phyloP scores from a whole-genome alignment of 208 protist species.

The Trypanosoma avium region DNA sequence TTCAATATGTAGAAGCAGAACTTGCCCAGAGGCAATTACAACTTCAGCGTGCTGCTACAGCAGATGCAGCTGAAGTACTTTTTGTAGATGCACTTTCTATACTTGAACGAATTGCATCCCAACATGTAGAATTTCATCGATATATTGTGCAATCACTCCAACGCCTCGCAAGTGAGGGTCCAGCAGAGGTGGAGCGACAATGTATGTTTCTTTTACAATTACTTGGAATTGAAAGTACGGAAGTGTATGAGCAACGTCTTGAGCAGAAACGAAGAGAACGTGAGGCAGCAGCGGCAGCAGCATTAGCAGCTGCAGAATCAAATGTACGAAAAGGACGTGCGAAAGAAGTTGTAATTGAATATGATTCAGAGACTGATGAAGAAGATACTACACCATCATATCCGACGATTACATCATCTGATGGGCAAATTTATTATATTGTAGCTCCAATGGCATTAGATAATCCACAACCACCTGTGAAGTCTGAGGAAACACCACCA shows the following conservation, averaged over 20 bases:
- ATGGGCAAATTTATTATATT: conserved; percentile 40
- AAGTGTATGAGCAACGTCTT: conserved; percentile 28
- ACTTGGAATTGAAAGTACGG: conserved; percentile 40
- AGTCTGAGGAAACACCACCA: not conserved
- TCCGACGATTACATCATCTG: conserved; percentile 27
- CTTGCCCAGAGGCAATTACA: conserved; percentile 32
- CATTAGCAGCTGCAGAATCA: conserved; percentile 6
- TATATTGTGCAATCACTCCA: conserved; percentile 37
- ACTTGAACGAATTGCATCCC: conserved; percentile 57
- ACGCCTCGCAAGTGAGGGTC: conserved; percentile 20
- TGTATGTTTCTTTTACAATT: conserved; percentile 28
- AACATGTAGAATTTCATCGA: conserved; percentile 59
- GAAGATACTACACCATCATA: conserved; percentile 13
- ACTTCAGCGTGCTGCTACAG: conserved; percentile 49
- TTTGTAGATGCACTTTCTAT: conserved; percentile 57
- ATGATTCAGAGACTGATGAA: conserved; percentile 2
- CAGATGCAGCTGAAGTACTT: conserved; percentile 46
- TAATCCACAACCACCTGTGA: not conserved
- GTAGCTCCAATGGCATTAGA: conserved; percentile 27
- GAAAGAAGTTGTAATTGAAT: conserved; percentile 13
- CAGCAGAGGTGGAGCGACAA: conserved; percentile 20
- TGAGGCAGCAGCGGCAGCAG: conserved; percentile 17
- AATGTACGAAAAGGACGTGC: conserved; percentile 1
- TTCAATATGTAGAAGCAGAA: conserved; percentile 52
- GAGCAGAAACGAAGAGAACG: conserved; percentile 16